Evolutionary conservation across 768 basidiomycete species (phyloP), one percentile per base, ranked within the genome.

Genomic region (Gloeopeniophorella convolvens): DNA sequence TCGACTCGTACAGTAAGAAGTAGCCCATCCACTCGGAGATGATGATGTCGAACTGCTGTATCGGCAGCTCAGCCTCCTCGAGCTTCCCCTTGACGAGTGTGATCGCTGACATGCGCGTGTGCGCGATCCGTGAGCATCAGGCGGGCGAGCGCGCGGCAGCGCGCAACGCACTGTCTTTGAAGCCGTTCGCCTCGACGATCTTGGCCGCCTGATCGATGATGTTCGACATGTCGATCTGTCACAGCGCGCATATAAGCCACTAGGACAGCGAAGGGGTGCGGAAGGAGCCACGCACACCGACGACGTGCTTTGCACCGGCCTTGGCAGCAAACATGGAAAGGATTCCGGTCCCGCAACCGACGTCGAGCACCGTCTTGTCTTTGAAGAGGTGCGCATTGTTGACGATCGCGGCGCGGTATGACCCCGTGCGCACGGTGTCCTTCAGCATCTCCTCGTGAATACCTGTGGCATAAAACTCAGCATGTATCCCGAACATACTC

Each of bases 21-120:
- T 99, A 99, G 35, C 96, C 96, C 96, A 99, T 99, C 96, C 95
- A 99, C 68, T 99, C 96, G 54, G 93, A 96, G 65, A 99, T 89
- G 71, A 99, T 96, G 70, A 99, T 97, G 67, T 99, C 96, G 65
- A 92, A 97, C 67, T 94, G 73, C 55, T 88, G 71, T 63, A 95
- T 80, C 12, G 95, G 95, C 35, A 98, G 77, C 52, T 83, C 81
- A 42, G 82, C 72, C 39, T 99, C 95, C 66, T 99, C 95, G 53
- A 99, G 85, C 70, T 99, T 99, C 51, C 95, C 94, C 71, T 98
- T 97, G 59, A 98, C 84, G 50, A 98, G 83, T 33, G 89, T 93
- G 68, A 97, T 96, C 59, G 78, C 92, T 96, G 20, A 8, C 35
- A 21, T n/a, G 23, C 34, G 12, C n/a, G n/a, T n/a, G n/a, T n/a